Base-by-base conservation (phyloP, 75 land plant species). In the Larix kaempferi region DNA sequence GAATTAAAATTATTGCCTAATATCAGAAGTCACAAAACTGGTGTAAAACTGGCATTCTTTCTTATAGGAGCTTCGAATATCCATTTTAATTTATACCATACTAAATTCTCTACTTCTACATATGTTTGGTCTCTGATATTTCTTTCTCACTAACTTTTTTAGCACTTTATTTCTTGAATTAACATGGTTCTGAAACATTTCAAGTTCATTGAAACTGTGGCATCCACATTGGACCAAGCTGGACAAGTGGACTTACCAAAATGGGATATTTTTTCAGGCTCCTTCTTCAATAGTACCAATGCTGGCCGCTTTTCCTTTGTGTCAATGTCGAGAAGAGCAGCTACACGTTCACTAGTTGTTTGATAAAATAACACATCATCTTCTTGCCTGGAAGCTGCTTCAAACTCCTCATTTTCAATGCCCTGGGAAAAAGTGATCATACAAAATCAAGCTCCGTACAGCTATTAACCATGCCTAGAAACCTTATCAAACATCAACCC, bases 361-460 rank as follows among this genome's bases (percentile, higher is more conserved):
- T 92, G 91, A 78, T 94, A 94, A 58, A 96, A 94, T 56, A 78
- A 79, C 73, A 96, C 95, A 74, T 81, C 93, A 82, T 96, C 99
- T 76, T 96, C 93, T 78, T 91, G 91, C 59, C 83, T 93, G 58
- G 99, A 92, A 44, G 92, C 98, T 78, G 93, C 89, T 75, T 88
- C 79, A 76, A 89, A 90, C 78, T 89, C 95, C 22, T 91, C 82
- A 80, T 84, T 88, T 37, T 92, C 98, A 79, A 86, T 72, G 62
- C 99, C 95, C 99, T 96, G 83, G 6, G 1, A 67, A 12, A 56
- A 77, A 64, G 0, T 72, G 8, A 22, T 27, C 54, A 63, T 12
- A 62, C 5, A 74, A 22, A 25, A 66, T 44, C 59, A 74, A 35
- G 19, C 8, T 16, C 57, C 23, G 25, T 26, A 23, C 33, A 74